Evolutionary conservation across 164 flowering plant genomes (phyloP).

Genomic region (Berberis vulgaris): DNA sequence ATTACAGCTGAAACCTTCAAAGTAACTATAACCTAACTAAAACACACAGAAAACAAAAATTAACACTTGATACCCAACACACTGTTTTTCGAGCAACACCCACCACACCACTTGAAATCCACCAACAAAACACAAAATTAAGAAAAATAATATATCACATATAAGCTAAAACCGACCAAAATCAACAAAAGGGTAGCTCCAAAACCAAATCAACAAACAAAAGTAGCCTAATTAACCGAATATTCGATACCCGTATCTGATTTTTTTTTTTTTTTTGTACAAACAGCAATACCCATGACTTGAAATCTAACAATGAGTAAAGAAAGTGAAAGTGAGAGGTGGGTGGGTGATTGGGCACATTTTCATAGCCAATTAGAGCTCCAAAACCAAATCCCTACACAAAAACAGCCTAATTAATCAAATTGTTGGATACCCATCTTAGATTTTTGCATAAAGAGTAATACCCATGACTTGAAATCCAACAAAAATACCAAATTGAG

Average conservation of each 20-base stretch:
- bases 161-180: no score
- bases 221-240: not conserved
- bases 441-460: not conserved
- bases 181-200: not conserved
- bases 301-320: not conserved
- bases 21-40: not conserved
- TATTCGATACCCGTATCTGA: no score
- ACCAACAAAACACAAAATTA: no score
- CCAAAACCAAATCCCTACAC: not conserved
- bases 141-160: no score
- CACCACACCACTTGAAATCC: no score
- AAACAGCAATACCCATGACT: not conserved
- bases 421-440: not conserved
- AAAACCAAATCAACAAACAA: not conserved
- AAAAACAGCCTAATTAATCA: not conserved
- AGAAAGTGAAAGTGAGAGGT: not conserved
- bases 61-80: not conserved
- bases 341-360: no score
- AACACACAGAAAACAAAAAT: not conserved
- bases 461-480: not conserved
- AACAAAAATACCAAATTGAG: not conserved
- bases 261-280: no score
- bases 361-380: no score
- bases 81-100: no score
- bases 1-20: not conserved